Conservation (phyloP, 768 basidiomycete genomes). For the Pleurotus eryngii region DNA sequence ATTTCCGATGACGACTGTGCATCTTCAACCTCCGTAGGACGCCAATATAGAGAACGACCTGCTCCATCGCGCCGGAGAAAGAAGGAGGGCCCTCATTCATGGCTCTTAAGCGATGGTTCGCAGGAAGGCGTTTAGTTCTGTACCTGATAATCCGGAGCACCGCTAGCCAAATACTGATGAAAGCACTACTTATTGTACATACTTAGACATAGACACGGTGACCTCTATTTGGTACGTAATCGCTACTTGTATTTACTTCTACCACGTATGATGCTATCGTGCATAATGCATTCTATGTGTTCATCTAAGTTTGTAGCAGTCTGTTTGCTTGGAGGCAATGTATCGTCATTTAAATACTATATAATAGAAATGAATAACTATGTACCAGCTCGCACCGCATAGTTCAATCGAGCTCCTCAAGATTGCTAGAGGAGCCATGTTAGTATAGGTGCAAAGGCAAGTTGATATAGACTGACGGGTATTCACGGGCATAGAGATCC, state of each 20-base stretch:
- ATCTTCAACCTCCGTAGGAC: background rate
- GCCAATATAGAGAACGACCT: background rate
- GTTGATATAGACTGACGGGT: background rate
- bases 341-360: too few species aligned
- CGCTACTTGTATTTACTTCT: background rate
- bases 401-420: background rate
- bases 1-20: background rate
- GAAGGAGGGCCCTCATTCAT: background rate
- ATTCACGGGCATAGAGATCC: background rate
- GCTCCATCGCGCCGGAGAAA: background rate
- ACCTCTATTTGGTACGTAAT: too few species aligned
- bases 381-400: background rate
- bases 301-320: too few species aligned
- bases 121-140: too few species aligned
- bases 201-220: too few species aligned
- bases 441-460: too few species aligned
- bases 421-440: background rate
- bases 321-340: too few species aligned
- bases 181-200: too few species aligned
- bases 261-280: background rate
- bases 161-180: too few species aligned
- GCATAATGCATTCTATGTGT: background rate
- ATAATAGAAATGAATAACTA: background rate
- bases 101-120: slow-evolving; percentile 2
- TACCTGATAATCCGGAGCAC: too few species aligned